Conservation (phyloP, 73 alveolate genomes). For the Tetrahymena malaccensis region DNA sequence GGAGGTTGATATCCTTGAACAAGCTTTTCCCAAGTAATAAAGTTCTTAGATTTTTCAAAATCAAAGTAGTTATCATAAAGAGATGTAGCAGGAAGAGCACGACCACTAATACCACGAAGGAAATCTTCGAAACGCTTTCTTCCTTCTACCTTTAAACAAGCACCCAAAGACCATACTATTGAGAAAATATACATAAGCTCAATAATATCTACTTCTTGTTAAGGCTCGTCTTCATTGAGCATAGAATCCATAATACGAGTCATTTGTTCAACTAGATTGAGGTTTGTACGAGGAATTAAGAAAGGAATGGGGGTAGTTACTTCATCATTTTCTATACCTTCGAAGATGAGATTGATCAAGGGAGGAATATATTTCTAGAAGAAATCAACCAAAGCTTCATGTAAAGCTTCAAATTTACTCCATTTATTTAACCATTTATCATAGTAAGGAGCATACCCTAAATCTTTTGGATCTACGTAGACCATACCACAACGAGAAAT, state of each 20-base stretch:
- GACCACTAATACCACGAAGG: slow-evolving; percentile 58
- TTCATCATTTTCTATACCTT: slow-evolving; percentile 78
- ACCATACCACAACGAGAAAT: slow-evolving; percentile 99
- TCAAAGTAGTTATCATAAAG: slow-evolving; percentile 62
- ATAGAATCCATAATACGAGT: slow-evolving; percentile 79
- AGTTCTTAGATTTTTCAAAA: slow-evolving; percentile 42
- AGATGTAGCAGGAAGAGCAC: slow-evolving; percentile 62
- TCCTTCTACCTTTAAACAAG: slow-evolving; percentile 83
- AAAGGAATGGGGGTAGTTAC: slow-evolving; percentile 63
- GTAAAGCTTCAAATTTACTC: slow-evolving; percentile 10
- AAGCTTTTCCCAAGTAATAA: slow-evolving; percentile 84
- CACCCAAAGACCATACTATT: slow-evolving; percentile 98
- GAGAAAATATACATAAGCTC: slow-evolving; percentile 94
- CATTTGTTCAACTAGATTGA: slow-evolving; percentile 83
- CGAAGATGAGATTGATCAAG: slow-evolving; percentile 64
- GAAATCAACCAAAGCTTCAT: slow-evolving; percentile 25
- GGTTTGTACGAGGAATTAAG: slow-evolving; percentile 69
- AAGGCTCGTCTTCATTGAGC: slow-evolving; percentile 86
- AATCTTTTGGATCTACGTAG: slow-evolving; percentile 77
- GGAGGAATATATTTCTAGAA: slow-evolving; percentile 62
- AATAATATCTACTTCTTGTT: slow-evolving; percentile 82
- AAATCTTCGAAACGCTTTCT: slow-evolving; percentile 90
- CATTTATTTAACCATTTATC: slow-evolving; percentile 45
- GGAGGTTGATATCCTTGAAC: slow-evolving; percentile 69
- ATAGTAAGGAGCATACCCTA: slow-evolving; percentile 44